Evolutionary conservation across 169 alveolate species (phyloP), one percentile per base, ranked within the genome.

Genomic region (Plasmodium malariae): DNA sequence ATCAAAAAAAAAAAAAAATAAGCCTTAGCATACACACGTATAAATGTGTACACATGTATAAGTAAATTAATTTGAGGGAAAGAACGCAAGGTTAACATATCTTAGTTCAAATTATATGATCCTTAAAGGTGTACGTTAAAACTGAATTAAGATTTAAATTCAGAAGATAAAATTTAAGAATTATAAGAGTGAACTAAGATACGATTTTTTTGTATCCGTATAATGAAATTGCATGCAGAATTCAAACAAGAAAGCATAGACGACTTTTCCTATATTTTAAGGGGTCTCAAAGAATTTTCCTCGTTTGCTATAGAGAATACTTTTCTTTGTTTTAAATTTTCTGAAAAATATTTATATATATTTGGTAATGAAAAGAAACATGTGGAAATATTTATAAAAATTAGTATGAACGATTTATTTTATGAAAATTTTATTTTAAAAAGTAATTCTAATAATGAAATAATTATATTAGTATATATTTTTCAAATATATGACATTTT

Each of bases 341-440:
- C 90, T 21, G 90, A 80, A 32, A 80, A 80, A 80, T 67, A 80
- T 28, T 45, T 80, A 60, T 80, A 34, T 37, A 80, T 80, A 19
- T 80, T 80, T 80, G 83, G 90, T 21, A 80, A 67, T 59, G 90
- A 80, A 67, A 80, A 80, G 49, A 80, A 68, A n/a, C 71, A 67
- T 57, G 90, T 80, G n/a, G 90, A 80, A 55, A 80, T 80, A 65
- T 80, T 80, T 65, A 80, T 80, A 80, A 80, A 65, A 32, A 80
- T 80, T 30, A 80, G 70, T 19, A 80, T 80, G 90, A 70, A 80
- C 51, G 90, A 80, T 80, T 80, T 80, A 60, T 80, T 80, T 80
- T 80, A 80, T 59, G 90, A 80, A 26, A 80, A 80, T 51, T 80
- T 67, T 68, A 80, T 80, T 51, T 80, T 80, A 67, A 80, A 80